Evolutionary conservation across 202 grass and related monocot species (phyloP).

Genomic region (Saccharum hybrid): DNA sequence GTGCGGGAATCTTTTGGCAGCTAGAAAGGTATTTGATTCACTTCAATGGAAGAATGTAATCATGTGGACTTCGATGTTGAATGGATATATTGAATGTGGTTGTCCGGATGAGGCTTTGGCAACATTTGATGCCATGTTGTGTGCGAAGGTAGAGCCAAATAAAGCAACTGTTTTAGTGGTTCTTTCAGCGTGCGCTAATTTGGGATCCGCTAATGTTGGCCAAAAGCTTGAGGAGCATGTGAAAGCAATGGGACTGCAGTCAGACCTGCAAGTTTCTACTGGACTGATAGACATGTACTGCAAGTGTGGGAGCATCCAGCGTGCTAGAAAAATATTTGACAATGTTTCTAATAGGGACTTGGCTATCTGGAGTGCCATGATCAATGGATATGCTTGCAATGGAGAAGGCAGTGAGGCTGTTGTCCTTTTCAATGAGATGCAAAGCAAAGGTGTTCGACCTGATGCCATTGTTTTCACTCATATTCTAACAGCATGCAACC

Average conservation of each 20-base stretch:
- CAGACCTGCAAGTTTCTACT: constrained; percentile 53
- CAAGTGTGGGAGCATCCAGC: constrained; percentile 55
- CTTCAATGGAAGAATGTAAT: constrained; percentile 44
- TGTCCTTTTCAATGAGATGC: constrained; percentile 59
- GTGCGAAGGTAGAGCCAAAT: constrained; percentile 53
- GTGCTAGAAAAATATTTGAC: constrained; percentile 70
- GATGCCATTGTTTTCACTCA: constrained; percentile 71
- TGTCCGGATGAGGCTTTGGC: constrained; percentile 40
- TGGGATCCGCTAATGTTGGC: constrained; percentile 46
- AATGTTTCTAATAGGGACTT: constrained; percentile 51
- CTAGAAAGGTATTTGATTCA: constrained; percentile 55
- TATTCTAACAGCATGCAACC: constrained; percentile 63
- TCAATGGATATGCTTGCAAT: constrained; percentile 67
- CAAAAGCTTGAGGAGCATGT: constrained; percentile 50
- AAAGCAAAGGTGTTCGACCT: constrained; percentile 53
- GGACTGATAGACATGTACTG: constrained; percentile 60
- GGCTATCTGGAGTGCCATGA: constrained; percentile 73
- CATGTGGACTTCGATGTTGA: constrained; percentile 68
- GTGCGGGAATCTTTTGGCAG: constrained; percentile 49
- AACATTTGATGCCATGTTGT: constrained; percentile 54
- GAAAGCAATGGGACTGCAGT: constrained; percentile 43
- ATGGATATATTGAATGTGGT: constrained; percentile 58
- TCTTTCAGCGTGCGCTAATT: constrained; percentile 58
- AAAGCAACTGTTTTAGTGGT: constrained; percentile 47
- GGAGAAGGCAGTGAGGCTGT: constrained; percentile 59